Conservation (phyloP, 768 basidiomycete genomes). For the Leccinum obscurum region DNA sequence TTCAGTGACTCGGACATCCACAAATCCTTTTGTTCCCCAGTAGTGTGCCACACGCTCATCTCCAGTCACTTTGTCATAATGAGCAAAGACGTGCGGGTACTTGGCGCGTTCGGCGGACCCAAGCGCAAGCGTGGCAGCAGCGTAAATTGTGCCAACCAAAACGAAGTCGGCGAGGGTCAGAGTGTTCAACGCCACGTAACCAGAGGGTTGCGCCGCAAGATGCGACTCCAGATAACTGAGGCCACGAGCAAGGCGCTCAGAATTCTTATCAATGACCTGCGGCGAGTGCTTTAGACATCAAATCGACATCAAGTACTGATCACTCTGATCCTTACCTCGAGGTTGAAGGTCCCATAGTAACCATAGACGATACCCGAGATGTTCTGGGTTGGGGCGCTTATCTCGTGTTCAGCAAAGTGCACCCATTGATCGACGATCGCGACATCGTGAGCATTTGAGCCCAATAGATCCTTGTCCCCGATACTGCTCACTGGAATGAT, state of each 20-base stretch:
- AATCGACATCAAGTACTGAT: too few species aligned
- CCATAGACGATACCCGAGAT: constrained; percentile 6
- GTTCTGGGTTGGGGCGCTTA: constrained; percentile 2
- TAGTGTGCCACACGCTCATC: constrained; percentile 14
- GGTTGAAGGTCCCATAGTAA: constrained; percentile 1
- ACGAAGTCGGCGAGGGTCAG: constrained; percentile 24
- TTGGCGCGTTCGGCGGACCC: constrained; percentile 15
- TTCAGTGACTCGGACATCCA: constrained; percentile 8
- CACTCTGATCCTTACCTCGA: constrained; percentile 1
- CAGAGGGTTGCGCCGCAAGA: constrained; percentile 9
- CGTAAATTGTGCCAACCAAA: constrained; percentile 9
- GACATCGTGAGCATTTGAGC: constrained; percentile 11
- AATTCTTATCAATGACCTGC: not conserved
- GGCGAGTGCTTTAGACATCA: not conserved
- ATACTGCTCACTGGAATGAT: constrained; percentile 14
- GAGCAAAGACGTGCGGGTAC: constrained; percentile 20
- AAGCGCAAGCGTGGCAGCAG: constrained; percentile 5
- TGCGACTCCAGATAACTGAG: constrained; percentile 19
- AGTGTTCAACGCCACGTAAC: constrained; percentile 14
- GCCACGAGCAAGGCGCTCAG: constrained; percentile 1
- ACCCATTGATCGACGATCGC: constrained; percentile 16
- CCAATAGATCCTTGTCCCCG: constrained; percentile 12
- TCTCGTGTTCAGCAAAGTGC: constrained; percentile 16
- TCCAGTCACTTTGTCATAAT: constrained; percentile 20
- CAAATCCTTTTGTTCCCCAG: constrained; percentile 13